Conservation (phyloP, 2,329 filamentous ascomycete species). For the Fusarium sp. region DNA sequence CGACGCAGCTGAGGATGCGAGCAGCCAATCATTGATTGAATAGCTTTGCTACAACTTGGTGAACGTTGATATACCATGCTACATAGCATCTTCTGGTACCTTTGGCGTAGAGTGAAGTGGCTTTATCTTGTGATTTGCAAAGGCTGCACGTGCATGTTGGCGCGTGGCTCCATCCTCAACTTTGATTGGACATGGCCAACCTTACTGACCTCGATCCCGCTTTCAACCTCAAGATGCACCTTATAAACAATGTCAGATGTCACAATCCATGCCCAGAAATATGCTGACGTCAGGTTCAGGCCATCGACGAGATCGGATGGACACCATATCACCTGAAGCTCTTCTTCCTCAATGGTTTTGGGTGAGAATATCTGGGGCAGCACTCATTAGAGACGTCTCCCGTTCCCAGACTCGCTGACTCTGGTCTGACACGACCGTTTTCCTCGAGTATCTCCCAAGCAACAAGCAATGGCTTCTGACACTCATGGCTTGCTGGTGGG, state of each 20-base stretch:
- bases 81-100: too few species aligned
- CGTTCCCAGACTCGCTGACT: not conserved
- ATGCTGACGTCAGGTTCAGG: slow-evolving; percentile 41
- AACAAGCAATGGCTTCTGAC: slow-evolving; percentile 27
- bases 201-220: not conserved
- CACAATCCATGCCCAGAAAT: not conserved
- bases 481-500: slow-evolving; percentile 26
- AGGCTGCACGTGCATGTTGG: not conserved
- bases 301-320: slow-evolving; percentile 70
- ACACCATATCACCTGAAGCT: slow-evolving; percentile 69
- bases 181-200: not conserved
- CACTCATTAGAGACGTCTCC: not conserved
- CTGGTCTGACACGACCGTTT: slow-evolving; percentile 13
- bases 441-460: slow-evolving; percentile 12
- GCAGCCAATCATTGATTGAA: too few species aligned
- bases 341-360: slow-evolving; percentile 71
- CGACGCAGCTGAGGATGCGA: too few species aligned
- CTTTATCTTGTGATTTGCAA: not conserved
- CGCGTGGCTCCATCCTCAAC: not conserved
- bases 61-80: too few species aligned
- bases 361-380: slow-evolving; percentile 42
- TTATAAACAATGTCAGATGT: slow-evolving; percentile 70
- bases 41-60: too few species aligned
- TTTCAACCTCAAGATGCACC: slow-evolving; percentile 68
- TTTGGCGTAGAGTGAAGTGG: too few species aligned